These are phyloP conservation scores for Aspergillus sp. DNA, from an alignment of 2,329 filamentous ascomycete species.

Conservation along the genomic window DNA sequence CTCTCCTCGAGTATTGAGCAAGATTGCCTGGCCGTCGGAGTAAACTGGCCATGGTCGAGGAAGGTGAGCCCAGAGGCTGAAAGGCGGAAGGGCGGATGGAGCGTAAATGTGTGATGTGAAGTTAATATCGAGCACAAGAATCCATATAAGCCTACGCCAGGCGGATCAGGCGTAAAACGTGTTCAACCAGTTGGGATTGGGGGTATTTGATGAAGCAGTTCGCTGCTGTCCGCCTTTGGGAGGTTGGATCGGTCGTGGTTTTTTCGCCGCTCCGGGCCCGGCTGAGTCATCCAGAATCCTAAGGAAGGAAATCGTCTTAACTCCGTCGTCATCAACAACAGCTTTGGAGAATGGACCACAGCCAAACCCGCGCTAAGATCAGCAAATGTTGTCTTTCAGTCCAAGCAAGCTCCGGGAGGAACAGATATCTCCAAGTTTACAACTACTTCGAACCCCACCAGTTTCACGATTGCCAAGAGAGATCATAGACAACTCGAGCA, in stretches of 20 bases:
- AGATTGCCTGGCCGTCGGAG: conserved; percentile 67
- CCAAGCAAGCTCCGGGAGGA: not conserved
- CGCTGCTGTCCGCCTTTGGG: conserved; percentile 7
- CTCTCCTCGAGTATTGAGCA: conserved; percentile 61
- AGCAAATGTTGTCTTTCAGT: not conserved
- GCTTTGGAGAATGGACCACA: not conserved
- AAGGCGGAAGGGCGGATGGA: conserved; percentile 19
- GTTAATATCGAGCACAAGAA: conserved; percentile 23
- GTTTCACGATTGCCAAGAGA: not conserved
- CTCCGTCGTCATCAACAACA: not conserved
- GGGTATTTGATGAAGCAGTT: conserved; percentile 26
- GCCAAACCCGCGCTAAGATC: not conserved
- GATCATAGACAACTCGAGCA: not conserved
- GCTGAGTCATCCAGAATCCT: conserved; percentile 35
- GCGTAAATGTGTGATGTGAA: conserved; percentile 14
- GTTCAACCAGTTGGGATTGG: conserved; percentile 6
- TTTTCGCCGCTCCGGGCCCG: conserved; percentile 31
- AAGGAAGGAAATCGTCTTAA: conserved; percentile 13
- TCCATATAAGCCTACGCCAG: conserved; percentile 27
- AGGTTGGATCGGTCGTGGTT: conserved; percentile 23
- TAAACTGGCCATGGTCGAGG: conserved; percentile 63
- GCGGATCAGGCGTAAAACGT: conserved; percentile 15
- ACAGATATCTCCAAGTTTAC: not conserved
- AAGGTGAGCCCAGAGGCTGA: conserved; percentile 32
- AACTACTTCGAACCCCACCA: not conserved